A percentile compares a stretch with the other conserved stretches of the same genome.
Conservation (phyloP, 2,329 filamentous ascomycete species). For the Corniculantispora saksenae region DNA sequence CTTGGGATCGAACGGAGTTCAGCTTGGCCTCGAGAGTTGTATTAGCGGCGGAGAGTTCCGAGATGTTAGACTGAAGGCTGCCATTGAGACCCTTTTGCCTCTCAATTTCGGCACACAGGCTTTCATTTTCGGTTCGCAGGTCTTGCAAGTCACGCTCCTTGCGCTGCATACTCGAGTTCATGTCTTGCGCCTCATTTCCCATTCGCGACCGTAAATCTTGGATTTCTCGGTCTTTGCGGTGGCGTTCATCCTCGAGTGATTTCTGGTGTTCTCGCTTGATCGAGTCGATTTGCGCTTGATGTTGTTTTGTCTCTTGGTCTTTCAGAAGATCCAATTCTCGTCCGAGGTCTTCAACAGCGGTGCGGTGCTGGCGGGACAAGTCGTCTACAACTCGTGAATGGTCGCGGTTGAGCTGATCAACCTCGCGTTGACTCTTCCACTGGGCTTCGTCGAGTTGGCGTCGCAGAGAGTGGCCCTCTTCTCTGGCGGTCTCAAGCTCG, state of each 20-base stretch:
- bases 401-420: constrained; percentile 50
- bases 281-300: constrained; percentile 68
- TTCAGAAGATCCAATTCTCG: constrained; percentile 47
- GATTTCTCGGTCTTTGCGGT: constrained; percentile 60
- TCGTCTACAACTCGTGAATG: constrained; percentile 38
- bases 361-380: constrained; percentile 36
- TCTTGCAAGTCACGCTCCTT: constrained; percentile 59
- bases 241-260: constrained; percentile 67
- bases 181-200: constrained; percentile 52
- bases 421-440: constrained; percentile 47
- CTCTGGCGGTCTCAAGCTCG: constrained; percentile 56
- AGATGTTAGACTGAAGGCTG: constrained; percentile 52
- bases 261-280: constrained; percentile 62
- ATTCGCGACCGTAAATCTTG: constrained; percentile 61
- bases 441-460: constrained; percentile 39
- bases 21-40: constrained; percentile 73
- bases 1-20: constrained; percentile 75
- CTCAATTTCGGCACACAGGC: constrained; percentile 52
- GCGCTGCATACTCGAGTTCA: constrained; percentile 47
- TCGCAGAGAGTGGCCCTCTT: constrained; percentile 37
- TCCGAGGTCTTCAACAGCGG: constrained; percentile 37
- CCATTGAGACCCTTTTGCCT: constrained; percentile 66
- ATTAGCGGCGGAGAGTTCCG: constrained; percentile 61
- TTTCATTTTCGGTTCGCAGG: constrained; percentile 45
- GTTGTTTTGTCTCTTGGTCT: constrained; percentile 54